These are phyloP conservation scores for Rhipidocladum racemiflorum DNA, from an alignment of 176 grass and related monocot genomes.

Conservation along the genomic window DNA sequence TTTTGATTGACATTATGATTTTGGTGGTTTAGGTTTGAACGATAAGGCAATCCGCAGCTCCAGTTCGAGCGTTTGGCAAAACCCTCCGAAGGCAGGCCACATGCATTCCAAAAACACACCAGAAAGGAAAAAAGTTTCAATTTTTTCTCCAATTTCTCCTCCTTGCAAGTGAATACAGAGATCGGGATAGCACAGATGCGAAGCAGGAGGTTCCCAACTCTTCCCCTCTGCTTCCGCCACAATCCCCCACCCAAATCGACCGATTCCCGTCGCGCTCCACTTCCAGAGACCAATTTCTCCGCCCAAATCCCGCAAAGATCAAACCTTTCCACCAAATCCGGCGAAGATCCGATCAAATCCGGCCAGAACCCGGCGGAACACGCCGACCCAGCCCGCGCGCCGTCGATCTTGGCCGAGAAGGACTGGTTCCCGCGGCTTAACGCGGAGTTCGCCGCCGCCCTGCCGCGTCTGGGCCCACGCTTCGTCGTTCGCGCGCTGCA, in stretches of 20 bases:
- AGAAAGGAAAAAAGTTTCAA: too few species aligned
- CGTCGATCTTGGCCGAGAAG: slow-evolving; percentile 38
- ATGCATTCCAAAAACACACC: too few species aligned
- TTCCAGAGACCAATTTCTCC: not conserved
- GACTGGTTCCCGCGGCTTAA: slow-evolving; percentile 62
- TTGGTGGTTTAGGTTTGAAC: too few species aligned
- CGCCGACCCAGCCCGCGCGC: slow-evolving; percentile 47
- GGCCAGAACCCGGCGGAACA: not conserved
- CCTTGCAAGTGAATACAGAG: too few species aligned
- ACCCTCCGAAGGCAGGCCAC: too few species aligned
- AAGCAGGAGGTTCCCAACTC: slow-evolving; percentile 1
- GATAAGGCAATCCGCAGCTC: too few species aligned
- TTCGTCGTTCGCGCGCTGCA: slow-evolving; percentile 50
- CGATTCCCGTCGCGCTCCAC: too few species aligned
- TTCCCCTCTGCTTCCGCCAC: not conserved
- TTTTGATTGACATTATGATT: too few species aligned
- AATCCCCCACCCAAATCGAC: not conserved
- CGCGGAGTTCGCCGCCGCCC: slow-evolving; percentile 41
- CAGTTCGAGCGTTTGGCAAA: too few species aligned
- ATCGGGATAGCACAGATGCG: slow-evolving; percentile 1
- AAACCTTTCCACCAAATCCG: not conserved
- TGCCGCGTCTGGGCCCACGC: slow-evolving; percentile 32
- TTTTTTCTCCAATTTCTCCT: too few species aligned
- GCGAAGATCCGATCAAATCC: not conserved
- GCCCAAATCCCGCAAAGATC: slow-evolving; percentile 7